Conservation (phyloP, 2,329 filamentous ascomycete genomes). For the Phyllosticta citribraziliensis region DNA sequence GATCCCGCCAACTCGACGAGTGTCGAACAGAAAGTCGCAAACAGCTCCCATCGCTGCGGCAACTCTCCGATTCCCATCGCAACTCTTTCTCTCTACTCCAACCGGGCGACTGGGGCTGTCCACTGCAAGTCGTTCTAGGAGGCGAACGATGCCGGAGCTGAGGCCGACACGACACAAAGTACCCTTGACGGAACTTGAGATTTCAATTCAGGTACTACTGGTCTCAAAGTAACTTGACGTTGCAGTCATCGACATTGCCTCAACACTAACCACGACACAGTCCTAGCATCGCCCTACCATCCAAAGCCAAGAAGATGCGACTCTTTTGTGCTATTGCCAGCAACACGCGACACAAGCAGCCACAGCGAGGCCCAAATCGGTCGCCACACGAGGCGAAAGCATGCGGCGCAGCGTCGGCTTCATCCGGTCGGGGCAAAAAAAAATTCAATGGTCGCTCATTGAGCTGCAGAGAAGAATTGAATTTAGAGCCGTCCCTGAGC, state of each 20-base stretch:
- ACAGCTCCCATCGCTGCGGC: too few relatives aligned
- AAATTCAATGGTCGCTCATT: not conserved
- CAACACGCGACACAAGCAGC: not conserved
- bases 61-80: too few relatives aligned
- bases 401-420: not conserved
- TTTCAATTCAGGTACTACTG: not conserved
- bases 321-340: not conserved
- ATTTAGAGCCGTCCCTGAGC: not conserved
- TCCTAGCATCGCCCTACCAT: not conserved
- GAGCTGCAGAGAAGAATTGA: not conserved
- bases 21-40: too few relatives aligned
- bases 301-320: not conserved
- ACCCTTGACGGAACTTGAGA: not conserved
- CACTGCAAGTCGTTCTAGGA: not conserved
- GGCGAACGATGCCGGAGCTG: not conserved
- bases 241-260: not conserved
- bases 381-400: not conserved
- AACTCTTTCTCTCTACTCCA: too few relatives aligned
- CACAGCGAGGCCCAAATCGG: not conserved
- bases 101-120: not conserved
- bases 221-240: not conserved
- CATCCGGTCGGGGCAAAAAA: not conserved
- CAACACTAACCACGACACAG: not conserved
- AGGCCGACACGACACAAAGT: not conserved
- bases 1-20: too few relatives aligned